Evolutionary conservation across 1,284 basidiomycete species (phyloP), one percentile per base, ranked within the genome.

Genomic region (Marasmius sp.): DNA sequence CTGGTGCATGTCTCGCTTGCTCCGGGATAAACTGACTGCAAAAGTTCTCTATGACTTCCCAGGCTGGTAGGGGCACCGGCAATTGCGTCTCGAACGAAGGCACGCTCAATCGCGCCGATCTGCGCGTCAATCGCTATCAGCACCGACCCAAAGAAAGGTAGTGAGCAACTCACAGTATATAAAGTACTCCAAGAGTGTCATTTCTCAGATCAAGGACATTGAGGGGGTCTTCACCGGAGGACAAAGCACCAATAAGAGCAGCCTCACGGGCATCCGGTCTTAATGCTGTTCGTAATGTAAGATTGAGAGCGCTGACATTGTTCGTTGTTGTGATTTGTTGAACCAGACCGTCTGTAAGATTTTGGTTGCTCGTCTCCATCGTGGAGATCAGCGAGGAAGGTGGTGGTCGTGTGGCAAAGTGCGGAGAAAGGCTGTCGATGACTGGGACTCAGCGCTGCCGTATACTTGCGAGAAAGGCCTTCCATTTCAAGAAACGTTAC

Each of bases 121-220:
- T 89, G 67, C 5, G 54, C 39, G 39, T 11, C 8, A 20, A 55
- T 22, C 33, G 27, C 10, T 43, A 20, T 37, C 16, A 36, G 49
- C n/a, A 53, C 18, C 38, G 10, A 39, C 10, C 18, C 41, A 53
- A 58, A 20, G 11, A 48, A 36, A 60, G 12, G 14, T 3, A 59
- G 53, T 60, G 53, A 16, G 34, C 38, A 18, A 79, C 88, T 75
- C 67, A 92, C 91, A 93, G 70, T 47, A 93, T 87, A 67, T 86
- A 88, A 38, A 93, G 72, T 48, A 83, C 81, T 0, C 86, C 89
- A 6, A 92, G 70, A 0, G 89, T 88, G 70, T 90, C 82, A 43
- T 69, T 70, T 38, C 76, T 73, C 22, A 83, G 71, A 65, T 89
- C 80, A 49, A 93, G 73, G 11, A 87, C 68, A 2, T 72, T 64